Percentiles rank a stretch among this genome's conserved stretches.
Conservation (phyloP, 495 filamentous ascomycete genomes). For the Elasticomyces elasticus region DNA sequence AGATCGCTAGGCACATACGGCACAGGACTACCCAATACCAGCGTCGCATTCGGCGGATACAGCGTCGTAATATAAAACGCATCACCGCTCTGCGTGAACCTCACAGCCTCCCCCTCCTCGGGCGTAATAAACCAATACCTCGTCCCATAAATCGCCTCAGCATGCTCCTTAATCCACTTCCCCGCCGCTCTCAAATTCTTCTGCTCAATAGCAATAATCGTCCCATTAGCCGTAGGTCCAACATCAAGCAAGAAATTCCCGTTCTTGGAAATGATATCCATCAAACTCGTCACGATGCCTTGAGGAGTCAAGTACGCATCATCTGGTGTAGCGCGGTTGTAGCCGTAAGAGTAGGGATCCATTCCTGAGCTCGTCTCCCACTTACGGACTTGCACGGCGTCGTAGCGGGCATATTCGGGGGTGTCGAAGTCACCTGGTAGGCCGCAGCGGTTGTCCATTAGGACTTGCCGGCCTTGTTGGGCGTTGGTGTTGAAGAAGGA, state of each 20-base stretch:
- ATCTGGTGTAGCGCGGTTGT: conserved; percentile 42
- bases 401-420: conserved; percentile 40
- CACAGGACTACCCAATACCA: conserved; percentile 36
- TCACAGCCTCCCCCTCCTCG: conserved; percentile 35
- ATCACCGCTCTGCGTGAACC: conserved; percentile 43
- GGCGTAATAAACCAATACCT: conserved; percentile 48
- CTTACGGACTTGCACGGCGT: conserved; percentile 41
- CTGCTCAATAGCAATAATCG: conserved; percentile 40
- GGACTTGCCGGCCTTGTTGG: conserved; percentile 36
- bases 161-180: conserved; percentile 42
- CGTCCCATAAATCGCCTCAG: conserved; percentile 46
- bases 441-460: conserved; percentile 45
- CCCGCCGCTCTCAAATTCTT: conserved; percentile 40
- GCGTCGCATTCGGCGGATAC: conserved; percentile 33
- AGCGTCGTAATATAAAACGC: conserved; percentile 46
- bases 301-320: conserved; percentile 43
- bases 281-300: conserved; percentile 35
- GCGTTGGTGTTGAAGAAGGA: conserved; percentile 38
- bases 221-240: conserved; percentile 44
- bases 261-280: conserved; percentile 48
- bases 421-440: conserved; percentile 33
- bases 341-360: conserved; percentile 48
- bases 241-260: conserved; percentile 49
- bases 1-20: conserved; percentile 37
- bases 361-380: conserved; percentile 48